Conservation (phyloP, 345 rosid species). For the Syzygium aromaticum region DNA sequence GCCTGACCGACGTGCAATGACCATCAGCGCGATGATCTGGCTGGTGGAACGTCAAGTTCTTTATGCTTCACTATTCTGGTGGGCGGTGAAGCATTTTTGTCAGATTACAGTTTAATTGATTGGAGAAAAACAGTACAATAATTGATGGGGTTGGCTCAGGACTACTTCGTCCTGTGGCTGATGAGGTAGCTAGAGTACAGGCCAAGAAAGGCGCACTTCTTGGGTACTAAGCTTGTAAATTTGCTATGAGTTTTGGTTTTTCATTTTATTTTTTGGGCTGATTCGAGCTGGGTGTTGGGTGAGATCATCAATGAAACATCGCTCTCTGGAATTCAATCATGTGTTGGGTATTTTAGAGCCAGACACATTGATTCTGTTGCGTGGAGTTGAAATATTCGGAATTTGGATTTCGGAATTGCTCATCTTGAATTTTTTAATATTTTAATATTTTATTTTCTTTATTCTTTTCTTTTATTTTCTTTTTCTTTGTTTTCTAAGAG, state of each 20-base stretch:
- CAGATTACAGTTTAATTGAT: background rate
- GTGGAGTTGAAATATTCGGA: background rate
- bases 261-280: background rate
- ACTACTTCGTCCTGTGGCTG: background rate
- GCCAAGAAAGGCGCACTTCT: background rate
- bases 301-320: background rate
- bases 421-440: too few species aligned
- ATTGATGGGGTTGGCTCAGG: background rate
- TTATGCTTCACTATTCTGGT: background rate
- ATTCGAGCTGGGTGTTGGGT: background rate
- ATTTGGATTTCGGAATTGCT: background rate
- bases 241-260: background rate
- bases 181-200: background rate
- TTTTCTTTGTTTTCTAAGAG: too few species aligned
- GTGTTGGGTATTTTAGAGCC: background rate
- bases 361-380: background rate
- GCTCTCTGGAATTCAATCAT: background rate
- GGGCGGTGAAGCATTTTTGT: background rate
- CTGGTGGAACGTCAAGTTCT: background rate
- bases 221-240: background rate
- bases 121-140: background rate
- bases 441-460: too few species aligned
- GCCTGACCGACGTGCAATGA: background rate
- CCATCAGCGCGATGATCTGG: background rate
- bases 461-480: too few species aligned